Evolutionary conservation across 768 basidiomycete genomes (phyloP).

Genomic region (Rubroboletus pulcherrimus): DNA sequence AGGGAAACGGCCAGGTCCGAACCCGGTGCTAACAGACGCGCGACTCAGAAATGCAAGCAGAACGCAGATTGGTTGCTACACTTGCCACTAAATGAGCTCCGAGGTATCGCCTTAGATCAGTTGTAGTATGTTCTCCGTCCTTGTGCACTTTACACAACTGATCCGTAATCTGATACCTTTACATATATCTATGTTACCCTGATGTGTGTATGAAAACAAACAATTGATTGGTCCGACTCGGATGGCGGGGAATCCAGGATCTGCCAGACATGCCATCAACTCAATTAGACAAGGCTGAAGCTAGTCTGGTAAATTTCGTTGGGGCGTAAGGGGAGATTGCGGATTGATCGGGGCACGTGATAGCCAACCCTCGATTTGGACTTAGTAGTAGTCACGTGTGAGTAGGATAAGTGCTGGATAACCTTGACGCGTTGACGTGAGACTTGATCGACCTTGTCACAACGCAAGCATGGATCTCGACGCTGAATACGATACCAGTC

Average conservation of each 20-base stretch:
- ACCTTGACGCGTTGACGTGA: neutral
- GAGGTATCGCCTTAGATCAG: neutral
- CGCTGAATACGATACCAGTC: neutral
- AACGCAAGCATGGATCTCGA: neutral
- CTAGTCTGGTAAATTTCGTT: too few species aligned
- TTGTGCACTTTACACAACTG: neutral
- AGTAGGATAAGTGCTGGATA: neutral
- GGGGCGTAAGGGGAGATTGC: too few species aligned
- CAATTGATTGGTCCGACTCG: too few species aligned
- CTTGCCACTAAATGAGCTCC: neutral
- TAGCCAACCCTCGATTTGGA: neutral
- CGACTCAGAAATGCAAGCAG: neutral
- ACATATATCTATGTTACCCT: neutral
- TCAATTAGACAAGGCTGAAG: too few species aligned
- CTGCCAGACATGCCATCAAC: too few species aligned
- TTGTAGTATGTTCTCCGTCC: neutral
- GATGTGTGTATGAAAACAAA: too few species aligned
- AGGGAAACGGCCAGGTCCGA: neutral
- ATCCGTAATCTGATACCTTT: neutral
- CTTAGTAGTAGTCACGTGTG: too few species aligned
- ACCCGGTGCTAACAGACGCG: neutral
- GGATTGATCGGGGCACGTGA: neutral
- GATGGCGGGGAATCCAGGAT: too few species aligned
- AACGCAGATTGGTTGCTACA: neutral
- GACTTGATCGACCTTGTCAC: neutral